These are phyloP conservation scores for Zasmidium cellare DNA, from an alignment of 2,329 filamentous ascomycete species.

Conservation along the genomic window DNA sequence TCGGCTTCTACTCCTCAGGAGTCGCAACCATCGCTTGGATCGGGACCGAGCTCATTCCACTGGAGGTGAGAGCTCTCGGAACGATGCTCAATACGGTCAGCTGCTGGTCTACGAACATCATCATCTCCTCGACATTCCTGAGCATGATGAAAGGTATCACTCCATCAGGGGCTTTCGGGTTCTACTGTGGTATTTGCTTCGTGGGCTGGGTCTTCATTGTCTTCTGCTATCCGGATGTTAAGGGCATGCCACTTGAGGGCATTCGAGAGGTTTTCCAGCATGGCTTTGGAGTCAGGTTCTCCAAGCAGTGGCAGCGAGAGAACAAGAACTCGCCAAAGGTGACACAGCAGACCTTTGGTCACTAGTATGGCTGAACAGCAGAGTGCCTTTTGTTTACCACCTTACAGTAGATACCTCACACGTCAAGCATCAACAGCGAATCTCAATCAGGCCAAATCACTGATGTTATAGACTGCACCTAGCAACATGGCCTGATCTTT, in stretches of 20 bases:
- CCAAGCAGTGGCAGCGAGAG: conserved; percentile 38
- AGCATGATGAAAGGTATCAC: conserved; percentile 53
- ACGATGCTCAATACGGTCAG: conserved; percentile 51
- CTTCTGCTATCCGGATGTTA: conserved; percentile 56
- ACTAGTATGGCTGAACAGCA: conserved; percentile 8
- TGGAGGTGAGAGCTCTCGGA: conserved; percentile 52
- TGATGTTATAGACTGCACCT: no score
- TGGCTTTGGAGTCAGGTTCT: conserved; percentile 47
- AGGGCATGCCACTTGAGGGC: conserved; percentile 57
- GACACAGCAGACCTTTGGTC: conserved; percentile 24
- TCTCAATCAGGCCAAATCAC: no score
- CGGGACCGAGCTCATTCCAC: conserved; percentile 48
- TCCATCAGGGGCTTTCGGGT: conserved; percentile 53
- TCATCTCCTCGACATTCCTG: conserved; percentile 53
- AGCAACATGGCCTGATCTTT: no score
- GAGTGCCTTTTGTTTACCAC: no score
- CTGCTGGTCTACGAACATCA: conserved; percentile 49
- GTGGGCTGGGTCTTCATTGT: conserved; percentile 49
- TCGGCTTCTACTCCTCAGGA: conserved; percentile 46
- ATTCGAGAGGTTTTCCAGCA: conserved; percentile 53
- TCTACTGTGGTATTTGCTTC: conserved; percentile 53
- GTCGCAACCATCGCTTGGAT: conserved; percentile 53
- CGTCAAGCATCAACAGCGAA: no score
- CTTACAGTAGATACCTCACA: no score
- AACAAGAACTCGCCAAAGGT: conserved; percentile 33